Evolutionary conservation across 345 rosid genomes (phyloP), one percentile per base, ranked within the genome.

Genomic region (Citrus australasica): DNA sequence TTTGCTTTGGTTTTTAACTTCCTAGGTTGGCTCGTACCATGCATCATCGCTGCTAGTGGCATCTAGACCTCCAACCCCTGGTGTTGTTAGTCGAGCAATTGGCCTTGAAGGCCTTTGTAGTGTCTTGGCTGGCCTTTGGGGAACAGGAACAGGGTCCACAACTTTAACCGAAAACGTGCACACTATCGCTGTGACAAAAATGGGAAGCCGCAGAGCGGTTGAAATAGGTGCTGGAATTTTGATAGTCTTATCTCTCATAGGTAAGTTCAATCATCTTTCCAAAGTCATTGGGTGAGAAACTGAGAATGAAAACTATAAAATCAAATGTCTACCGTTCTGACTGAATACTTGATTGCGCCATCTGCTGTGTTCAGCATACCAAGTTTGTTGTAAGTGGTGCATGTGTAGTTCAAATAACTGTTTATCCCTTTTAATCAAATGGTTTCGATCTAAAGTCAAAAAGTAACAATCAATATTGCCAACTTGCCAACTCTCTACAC

Each of bases 91-190:
- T 78, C 90, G 99, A 65, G 99, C 92, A 30, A 94, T 96, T 73
- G 99, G 99, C 80, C 96, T 96, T 63, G 99, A 96, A 86, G 99
- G 99, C 35, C 80, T 94, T 78, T 87, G 90, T 60, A 92, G 98
- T 78, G 70, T 96, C 86, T 80, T 96, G 88, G 99, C 99, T 64
- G 99, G 99, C 86, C 88, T 96, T 17, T 96, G 99, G 98, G 99
- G 99, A 25, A 94, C 90, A 30, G 99, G 99, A 85, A 94, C 94
- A 42, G 99, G 99, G 62, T 96, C 98, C 22, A 90, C 97, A 38
- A 91, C 98, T 11, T 84, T 96, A 62, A 94, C 99, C 22, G 99
- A 96, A 86, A 96, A 96, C 66, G 98, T 96, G 83, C 99, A 96
- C 83, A 96, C 99, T 28, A 89, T 94, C 64, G 99, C 99, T 38